phyloP scores from a whole-genome alignment of 2,329 filamentous ascomycete genomes.

The Nannizziopsis arthrosporioides region DNA sequence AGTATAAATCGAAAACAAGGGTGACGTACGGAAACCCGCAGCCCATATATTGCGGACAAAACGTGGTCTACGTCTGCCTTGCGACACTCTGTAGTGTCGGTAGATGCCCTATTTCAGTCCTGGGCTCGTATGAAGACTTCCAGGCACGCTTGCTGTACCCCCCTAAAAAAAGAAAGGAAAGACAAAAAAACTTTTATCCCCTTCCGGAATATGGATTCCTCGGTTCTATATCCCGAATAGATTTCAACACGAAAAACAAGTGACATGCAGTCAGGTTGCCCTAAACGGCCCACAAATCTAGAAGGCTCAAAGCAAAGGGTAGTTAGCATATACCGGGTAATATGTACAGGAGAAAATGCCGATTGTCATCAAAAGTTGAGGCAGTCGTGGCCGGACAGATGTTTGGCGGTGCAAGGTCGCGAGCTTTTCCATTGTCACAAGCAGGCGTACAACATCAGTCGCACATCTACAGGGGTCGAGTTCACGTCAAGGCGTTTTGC shows the following conservation, averaged over 20 bases:
- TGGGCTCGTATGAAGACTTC: background rate
- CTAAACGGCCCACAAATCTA: conserved; percentile 4
- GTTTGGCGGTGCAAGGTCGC: conserved; percentile 1
- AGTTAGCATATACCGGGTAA: conserved; percentile 3
- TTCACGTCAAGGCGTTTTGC: background rate
- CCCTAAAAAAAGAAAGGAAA: conserved; percentile 1
- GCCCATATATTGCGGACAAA: background rate
- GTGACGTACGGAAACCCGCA: conserved; percentile 4
- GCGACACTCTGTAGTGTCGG: background rate
- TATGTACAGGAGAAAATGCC: conserved; percentile 7
- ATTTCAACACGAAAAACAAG: conserved; percentile 7
- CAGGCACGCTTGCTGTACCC: background rate
- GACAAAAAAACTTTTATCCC: no score
- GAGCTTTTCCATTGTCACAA: conserved; percentile 9
- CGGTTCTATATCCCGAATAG: conserved; percentile 8
- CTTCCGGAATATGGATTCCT: conserved; percentile 3
- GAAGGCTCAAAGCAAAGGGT: background rate
- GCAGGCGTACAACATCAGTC: conserved; percentile 12
- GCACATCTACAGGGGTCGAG: conserved; percentile 12
- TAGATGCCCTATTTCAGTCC: background rate
- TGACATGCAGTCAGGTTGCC: conserved; percentile 2
- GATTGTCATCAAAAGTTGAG: conserved; percentile 2
- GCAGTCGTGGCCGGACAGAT: conserved; percentile 1
- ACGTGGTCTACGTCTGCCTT: conserved; percentile 6
- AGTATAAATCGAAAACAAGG: background rate